Base-by-base conservation (phyloP, 352 stramenopile genomes). In the Globisporangium polare region DNA sequence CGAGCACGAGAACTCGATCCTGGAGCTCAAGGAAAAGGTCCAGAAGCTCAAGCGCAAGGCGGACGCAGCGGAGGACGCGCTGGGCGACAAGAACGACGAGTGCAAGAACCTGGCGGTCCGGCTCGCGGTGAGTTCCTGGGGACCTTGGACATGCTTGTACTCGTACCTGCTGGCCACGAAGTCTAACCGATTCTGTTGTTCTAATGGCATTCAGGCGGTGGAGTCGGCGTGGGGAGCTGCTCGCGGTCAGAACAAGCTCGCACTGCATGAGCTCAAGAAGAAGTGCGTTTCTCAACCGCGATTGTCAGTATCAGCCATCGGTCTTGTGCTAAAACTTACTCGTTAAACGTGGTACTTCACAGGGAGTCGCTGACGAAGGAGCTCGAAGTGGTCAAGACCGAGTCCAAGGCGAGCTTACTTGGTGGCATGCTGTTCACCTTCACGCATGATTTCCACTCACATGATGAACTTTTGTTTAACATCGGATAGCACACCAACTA, bases 211-310 rank as follows among this genome's bases (percentile, higher is more conserved):
- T 5, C 26, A 90, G 80, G 82, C 84, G 57, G 79, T 93, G 9
- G 82, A 93, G 57, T 86, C 78, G 9, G 84, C 84, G 18, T 93
- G 84, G 84, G 84, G 92, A 67, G 68, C 80, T 29, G 80, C 84
- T 31, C 84, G 84, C 3, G 83, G 81, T 9, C 80, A 93, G 64
- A 93, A 93, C 74, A 90, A 89, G 50, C 78, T 78, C 51, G 78
- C 78, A 12, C 49, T 91, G 2, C 77, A 88, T n/a, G 77, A 87
- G 63, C 79, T 90, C n/a, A 92, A 90, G 64, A 93, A 90, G 63
- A 88, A 84, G 79, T 83, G 49, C 2, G 73, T 59, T 10, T 7
- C 8, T 17, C 15, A 7, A 18, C 5, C 37, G 18, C 4, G 29
- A 1, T 10, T 18, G n/a, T 2, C 2, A 10, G 15, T 33, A 18